Evolutionary conservation across 2,329 filamentous ascomycete species (phyloP), one percentile per base, ranked within the genome.

Genomic region (Tolypocladium endophyticum): DNA sequence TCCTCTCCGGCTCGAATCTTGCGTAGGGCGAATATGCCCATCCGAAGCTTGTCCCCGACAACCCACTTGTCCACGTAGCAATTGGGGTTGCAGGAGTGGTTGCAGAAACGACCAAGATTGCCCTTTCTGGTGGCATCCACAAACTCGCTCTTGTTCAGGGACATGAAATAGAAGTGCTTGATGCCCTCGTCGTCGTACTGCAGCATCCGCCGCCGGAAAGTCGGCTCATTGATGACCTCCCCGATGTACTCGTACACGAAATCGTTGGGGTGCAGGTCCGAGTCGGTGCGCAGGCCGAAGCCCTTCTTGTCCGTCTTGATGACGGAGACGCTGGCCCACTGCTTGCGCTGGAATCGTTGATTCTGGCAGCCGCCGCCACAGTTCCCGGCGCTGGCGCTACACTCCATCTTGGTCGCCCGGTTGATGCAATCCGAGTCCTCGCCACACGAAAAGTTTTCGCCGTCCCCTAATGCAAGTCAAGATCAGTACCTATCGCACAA

Each of bases 141-240:
- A 70, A 97, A 99, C 73, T 97, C 94, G 69, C 87, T 90, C 73
- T 96, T 96, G 70, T 86, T 96, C 63, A 99, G 86, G 35, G 94
- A 97, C 94, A 99, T 99, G 79, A 99, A 99, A 76, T 99, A 99
- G 74, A 99, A 99, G 75, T 99, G 94, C 74, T 95, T 96, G 81
- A 99, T 97, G 62, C 92, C 92, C 73, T 97, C 91, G 55, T 94
- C 84, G 70, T 97, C 92, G 74, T 99, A 99, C 69, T 95, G 89
- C 45, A 91, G 78, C 87, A 95, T 97, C 62, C 94, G 90, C 61
- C 87, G 86, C 59, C 92, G 89, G 71, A 97, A 97, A 14, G 88
- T 88, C 36, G 85, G 82, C 75, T 99, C 93, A 68, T 95, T 93
- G 72, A 99, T 97, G 67, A 97, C 94, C 75, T 99, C 94, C 67